Evolutionary conservation across 192 early-diverging fungal genomes (phyloP).

Genomic region (Coemansia erecta): DNA sequence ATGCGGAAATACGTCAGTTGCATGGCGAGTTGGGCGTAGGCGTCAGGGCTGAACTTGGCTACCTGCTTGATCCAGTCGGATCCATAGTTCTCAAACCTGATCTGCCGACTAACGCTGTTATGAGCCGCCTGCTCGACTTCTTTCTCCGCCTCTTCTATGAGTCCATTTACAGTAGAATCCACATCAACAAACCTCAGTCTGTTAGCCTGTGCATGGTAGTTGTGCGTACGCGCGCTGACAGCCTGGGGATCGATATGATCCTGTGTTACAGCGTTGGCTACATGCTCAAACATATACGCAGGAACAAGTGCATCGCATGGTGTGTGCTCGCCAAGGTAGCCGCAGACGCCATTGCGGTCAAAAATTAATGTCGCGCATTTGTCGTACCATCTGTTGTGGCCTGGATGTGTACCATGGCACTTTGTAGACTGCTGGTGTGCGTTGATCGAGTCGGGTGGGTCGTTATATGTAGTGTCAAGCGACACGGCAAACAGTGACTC

Average conservation of each 20-base stretch:
- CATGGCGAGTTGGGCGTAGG: constrained; percentile 81
- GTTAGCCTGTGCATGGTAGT: constrained; percentile 59
- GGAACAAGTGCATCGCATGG: constrained; percentile 81
- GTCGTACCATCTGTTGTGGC: constrained; percentile 90
- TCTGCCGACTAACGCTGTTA: constrained; percentile 62
- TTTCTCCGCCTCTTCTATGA: constrained; percentile 56
- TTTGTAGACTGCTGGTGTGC: constrained; percentile 28
- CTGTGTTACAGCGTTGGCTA: constrained; percentile 28
- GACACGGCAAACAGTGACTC: constrained; percentile 70
- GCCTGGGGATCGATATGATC: constrained; percentile 25
- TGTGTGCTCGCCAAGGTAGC: constrained; percentile 72
- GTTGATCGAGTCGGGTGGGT: constrained; percentile 33
- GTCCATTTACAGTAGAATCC: constrained; percentile 25
- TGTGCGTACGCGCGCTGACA: constrained; percentile 29
- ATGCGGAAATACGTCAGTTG: constrained; percentile 82
- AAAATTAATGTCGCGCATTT: constrained; percentile 69
- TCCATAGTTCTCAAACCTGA: constrained; percentile 72
- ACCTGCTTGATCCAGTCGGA: constrained; percentile 71
- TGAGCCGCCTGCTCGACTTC: constrained; percentile 54
- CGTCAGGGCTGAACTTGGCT: constrained; percentile 71
- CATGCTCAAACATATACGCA: constrained; percentile 58
- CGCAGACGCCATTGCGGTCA: constrained; percentile 70
- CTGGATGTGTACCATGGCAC: constrained; percentile 44
- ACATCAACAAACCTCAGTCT: constrained; percentile 27
- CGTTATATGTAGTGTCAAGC: constrained; percentile 66